Percentiles rank a stretch among this genome's conserved stretches.
phyloP scores from a whole-genome alignment of 441 rosid genomes.

The Breynia disticha region DNA sequence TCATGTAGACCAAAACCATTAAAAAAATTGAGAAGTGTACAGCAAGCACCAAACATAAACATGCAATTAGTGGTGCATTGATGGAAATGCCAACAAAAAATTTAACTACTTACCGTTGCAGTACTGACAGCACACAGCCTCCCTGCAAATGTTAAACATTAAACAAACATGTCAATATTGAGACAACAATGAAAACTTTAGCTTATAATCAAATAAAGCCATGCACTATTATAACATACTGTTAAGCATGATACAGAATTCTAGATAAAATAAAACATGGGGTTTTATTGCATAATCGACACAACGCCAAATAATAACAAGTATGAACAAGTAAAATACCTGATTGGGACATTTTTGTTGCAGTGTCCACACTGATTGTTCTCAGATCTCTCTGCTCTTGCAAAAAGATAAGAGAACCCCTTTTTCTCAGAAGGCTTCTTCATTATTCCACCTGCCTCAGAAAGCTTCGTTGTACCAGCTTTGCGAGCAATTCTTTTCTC shows the following conservation, averaged over 20 bases:
- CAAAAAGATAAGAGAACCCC: conserved; percentile 72
- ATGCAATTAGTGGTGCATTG: background rate
- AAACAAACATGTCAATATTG: conserved; percentile 9
- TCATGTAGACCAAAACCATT: conserved; percentile 5
- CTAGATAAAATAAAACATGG: background rate
- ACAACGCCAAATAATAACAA: background rate
- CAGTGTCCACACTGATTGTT: conserved; percentile 66
- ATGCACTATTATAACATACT: background rate
- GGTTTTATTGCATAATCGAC: background rate
- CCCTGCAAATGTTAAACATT: conserved; percentile 45
- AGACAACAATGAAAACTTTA: conserved; percentile 5
- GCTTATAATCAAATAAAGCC: background rate
- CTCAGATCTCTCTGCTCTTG: conserved; percentile 66
- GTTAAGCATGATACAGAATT: background rate
- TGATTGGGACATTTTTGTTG: conserved; percentile 58
- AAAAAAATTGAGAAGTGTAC: background rate
- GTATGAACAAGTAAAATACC: conserved; percentile 31
- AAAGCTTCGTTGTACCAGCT: conserved; percentile 34
- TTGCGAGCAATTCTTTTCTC: conserved; percentile 74
- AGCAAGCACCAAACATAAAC: conserved; percentile 7
- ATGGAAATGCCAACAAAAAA: background rate
- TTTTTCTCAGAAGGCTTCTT: conserved; percentile 35
- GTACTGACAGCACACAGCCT: conserved; percentile 71
- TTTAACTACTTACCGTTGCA: conserved; percentile 55
- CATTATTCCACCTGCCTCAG: conserved; percentile 23